phyloP scores from a whole-genome alignment of 164 flowering plant genomes.

The Malania oleifera region DNA sequence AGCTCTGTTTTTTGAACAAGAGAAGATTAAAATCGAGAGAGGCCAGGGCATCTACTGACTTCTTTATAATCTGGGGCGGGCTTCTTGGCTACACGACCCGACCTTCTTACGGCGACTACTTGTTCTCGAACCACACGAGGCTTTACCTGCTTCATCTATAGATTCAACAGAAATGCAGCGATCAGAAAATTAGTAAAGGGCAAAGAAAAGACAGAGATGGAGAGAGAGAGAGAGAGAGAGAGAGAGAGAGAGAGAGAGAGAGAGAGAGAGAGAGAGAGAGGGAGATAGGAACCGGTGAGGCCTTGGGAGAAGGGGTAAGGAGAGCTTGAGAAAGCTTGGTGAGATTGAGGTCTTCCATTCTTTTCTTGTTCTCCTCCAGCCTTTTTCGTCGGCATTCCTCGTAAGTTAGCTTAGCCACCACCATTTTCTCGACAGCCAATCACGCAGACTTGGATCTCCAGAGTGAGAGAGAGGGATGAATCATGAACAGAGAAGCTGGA shows the following conservation, averaged over 20 bases:
- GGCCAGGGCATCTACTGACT: too few species aligned
- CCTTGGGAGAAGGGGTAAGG: constrained; percentile 19
- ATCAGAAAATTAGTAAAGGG: too few species aligned
- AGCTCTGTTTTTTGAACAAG: too few species aligned
- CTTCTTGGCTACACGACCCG: too few species aligned
- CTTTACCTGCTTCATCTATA: constrained; percentile 33
- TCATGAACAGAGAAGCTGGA: too few species aligned
- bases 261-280: neutral
- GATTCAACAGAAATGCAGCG: neutral
- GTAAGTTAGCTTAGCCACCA: constrained; percentile 18
- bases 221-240: neutral
- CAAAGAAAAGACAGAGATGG: neutral
- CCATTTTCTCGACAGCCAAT: constrained; percentile 15
- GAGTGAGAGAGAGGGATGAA: too few species aligned
- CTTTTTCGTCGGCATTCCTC: constrained; percentile 42
- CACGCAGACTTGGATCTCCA: too few species aligned
- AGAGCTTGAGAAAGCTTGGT: constrained; percentile 36
- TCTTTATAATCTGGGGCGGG: constrained; percentile 16
- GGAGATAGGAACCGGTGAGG: constrained; percentile 27
- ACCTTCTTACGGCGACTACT: constrained; percentile 37
- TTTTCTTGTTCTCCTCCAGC: constrained; percentile 55
- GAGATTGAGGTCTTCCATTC: constrained; percentile 57
- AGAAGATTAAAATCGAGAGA: too few species aligned
- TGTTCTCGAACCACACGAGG: constrained; percentile 17
- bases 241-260: neutral